phyloP scores from a whole-genome alignment of 2,329 filamentous ascomycete genomes.

The Chrysosporium queenslandicum region DNA sequence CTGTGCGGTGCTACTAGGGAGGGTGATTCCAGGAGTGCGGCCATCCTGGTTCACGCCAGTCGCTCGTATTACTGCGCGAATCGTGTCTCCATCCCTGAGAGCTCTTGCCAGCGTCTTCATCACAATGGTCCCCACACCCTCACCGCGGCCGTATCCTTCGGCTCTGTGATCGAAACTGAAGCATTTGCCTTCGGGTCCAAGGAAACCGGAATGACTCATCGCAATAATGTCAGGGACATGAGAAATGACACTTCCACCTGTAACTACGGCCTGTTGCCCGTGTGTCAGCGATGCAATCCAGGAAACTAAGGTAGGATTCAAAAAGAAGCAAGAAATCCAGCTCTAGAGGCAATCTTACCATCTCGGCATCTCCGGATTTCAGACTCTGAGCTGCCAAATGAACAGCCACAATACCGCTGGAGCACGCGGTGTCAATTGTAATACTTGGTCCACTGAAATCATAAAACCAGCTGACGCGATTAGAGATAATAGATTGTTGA shows the following conservation, averaged over 20 bases:
- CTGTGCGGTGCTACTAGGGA: slow-evolving; percentile 20
- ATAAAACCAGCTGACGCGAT: slow-evolving; percentile 26
- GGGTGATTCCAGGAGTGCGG: slow-evolving; percentile 19
- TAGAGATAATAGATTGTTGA: slow-evolving; percentile 21
- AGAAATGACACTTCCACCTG: slow-evolving; percentile 14
- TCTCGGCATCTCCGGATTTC: slow-evolving; percentile 17
- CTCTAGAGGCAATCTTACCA: not conserved
- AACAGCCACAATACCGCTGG: slow-evolving; percentile 24
- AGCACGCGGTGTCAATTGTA: slow-evolving; percentile 24
- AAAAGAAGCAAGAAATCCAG: no score
- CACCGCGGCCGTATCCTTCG: slow-evolving; percentile 37
- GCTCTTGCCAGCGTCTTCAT: slow-evolving; percentile 26
- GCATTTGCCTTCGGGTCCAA: slow-evolving; percentile 22
- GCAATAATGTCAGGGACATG: slow-evolving; percentile 13
- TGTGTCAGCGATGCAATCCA: not conserved
- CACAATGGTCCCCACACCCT: slow-evolving; percentile 23
- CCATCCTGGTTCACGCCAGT: slow-evolving; percentile 22
- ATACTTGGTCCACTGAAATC: slow-evolving; percentile 23
- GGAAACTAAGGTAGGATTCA: no score
- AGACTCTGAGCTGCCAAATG: slow-evolving; percentile 20
- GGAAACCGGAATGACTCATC: slow-evolving; percentile 17
- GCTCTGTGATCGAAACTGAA: slow-evolving; percentile 29
- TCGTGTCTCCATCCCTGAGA: slow-evolving; percentile 24
- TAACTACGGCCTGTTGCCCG: slow-evolving; percentile 13
- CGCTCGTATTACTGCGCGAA: slow-evolving; percentile 25